These are phyloP conservation scores for Sanghuangporus weigelae DNA, from an alignment of 1,284 basidiomycete genomes.

Conservation along the genomic window DNA sequence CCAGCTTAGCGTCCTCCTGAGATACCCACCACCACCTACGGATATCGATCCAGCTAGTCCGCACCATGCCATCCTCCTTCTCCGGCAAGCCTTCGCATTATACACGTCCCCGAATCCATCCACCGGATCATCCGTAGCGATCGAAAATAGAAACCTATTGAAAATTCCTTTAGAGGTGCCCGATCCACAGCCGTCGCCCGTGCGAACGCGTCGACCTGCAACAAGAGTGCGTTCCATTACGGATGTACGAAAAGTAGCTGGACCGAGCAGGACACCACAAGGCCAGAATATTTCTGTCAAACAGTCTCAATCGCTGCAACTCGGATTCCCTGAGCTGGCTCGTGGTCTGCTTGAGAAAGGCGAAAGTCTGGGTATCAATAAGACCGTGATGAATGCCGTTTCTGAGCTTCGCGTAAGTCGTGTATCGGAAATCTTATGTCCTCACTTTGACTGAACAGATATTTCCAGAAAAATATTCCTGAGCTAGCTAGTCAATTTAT, in stretches of 20 bases:
- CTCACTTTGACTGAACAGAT: neutral
- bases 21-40: slow-evolving; percentile 63
- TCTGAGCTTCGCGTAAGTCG: slow-evolving; percentile 60
- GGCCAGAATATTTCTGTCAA: neutral
- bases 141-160: slow-evolving; percentile 78
- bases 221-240: slow-evolving; percentile 21
- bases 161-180: slow-evolving; percentile 65
- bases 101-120: slow-evolving; percentile 69
- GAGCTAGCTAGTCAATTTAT: slow-evolving; percentile 70
- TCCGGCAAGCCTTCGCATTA: slow-evolving; percentile 78
- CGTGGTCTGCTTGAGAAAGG: slow-evolving; percentile 68
- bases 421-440: neutral
- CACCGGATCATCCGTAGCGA: slow-evolving; percentile 66
- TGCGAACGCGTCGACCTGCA: slow-evolving; percentile 30
- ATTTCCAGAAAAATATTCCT: slow-evolving; percentile 70
- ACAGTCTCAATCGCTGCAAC: slow-evolving; percentile 36
- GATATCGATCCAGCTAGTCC: slow-evolving; percentile 29
- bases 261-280: slow-evolving; percentile 6
- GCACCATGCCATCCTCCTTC: slow-evolving; percentile 62
- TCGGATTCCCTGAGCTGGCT: slow-evolving; percentile 63
- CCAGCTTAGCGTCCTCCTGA: slow-evolving; percentile 77
- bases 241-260: slow-evolving; percentile 9
- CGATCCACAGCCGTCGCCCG: slow-evolving; percentile 39
- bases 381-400: slow-evolving; percentile 71
- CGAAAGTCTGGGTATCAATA: slow-evolving; percentile 76